phyloP scores from a whole-genome alignment of 1,284 basidiomycete species.

The Sporisorium exsertum region DNA sequence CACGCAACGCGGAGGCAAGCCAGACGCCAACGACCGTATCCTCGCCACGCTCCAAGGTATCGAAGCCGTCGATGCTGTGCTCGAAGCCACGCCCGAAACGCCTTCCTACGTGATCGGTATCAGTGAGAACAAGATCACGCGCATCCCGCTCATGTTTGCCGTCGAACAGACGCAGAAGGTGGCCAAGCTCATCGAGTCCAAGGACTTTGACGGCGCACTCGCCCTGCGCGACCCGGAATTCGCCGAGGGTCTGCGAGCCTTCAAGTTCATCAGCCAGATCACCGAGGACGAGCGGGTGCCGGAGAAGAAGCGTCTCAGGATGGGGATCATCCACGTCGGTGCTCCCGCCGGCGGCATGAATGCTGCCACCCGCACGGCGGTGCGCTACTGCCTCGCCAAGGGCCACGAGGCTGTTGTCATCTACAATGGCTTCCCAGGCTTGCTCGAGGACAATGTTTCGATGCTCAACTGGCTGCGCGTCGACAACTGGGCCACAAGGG shows the following conservation, averaged over 20 bases:
- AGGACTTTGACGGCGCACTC: conserved; percentile 89
- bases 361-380: conserved; percentile 92
- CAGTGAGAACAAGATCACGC: conserved; percentile 92
- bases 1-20: conserved; percentile 92
- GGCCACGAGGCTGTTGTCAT: conserved; percentile 91
- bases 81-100: conserved; percentile 88
- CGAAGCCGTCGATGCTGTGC: conserved; percentile 88
- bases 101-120: conserved; percentile 98
- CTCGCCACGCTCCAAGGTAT: conserved; percentile 93
- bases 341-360: conserved; percentile 99
- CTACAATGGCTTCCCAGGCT: conserved; percentile 93
- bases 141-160: conserved; percentile 90
- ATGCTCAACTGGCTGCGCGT: conserved; percentile 96
- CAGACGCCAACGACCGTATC: conserved; percentile 92
- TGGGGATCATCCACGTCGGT: conserved; percentile 94
- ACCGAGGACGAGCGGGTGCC: conserved; percentile 77
- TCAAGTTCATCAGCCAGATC: conserved; percentile 72
- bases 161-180: conserved; percentile 88
- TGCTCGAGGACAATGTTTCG: conserved; percentile 87
- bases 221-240: conserved; percentile 92
- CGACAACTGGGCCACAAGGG: conserved; percentile 93
- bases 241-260: conserved; percentile 84
- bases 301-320: conserved; percentile 74
- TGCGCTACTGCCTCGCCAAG: conserved; percentile 89
- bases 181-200: conserved; percentile 82